Evolutionary conservation across 2,329 filamentous ascomycete species (phyloP).

Genomic region (Colletotrichum sp.): DNA sequence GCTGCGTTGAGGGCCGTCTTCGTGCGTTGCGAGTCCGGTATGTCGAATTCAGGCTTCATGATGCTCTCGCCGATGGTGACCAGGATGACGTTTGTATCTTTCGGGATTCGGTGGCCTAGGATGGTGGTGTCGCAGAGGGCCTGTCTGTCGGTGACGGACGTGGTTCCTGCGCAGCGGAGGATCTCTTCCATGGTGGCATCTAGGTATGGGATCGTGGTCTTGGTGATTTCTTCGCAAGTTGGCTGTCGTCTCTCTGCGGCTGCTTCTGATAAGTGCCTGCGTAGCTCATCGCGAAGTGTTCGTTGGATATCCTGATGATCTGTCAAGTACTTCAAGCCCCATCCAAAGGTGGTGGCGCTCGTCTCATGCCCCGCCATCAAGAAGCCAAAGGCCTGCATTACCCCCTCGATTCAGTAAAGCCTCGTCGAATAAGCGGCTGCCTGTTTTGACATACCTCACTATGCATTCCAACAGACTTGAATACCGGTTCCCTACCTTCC

Average conservation of each 20-base stretch:
- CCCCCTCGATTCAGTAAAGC: neutral
- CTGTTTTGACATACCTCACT: neutral
- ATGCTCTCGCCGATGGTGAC: neutral
- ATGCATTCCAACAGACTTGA: neutral
- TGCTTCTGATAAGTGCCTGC: slow-evolving; percentile 14
- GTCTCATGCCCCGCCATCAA: neutral
- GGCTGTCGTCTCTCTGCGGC: slow-evolving; percentile 24
- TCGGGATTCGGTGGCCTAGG: slow-evolving; percentile 28
- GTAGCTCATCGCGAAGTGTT: slow-evolving; percentile 24
- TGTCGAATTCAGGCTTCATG: neutral
- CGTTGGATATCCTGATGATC: slow-evolving; percentile 23
- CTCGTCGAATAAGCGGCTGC: neutral
- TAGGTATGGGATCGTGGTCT: slow-evolving; percentile 25
- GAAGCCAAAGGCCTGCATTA: neutral
- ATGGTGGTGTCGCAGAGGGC: slow-evolving; percentile 28
- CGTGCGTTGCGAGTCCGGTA: slow-evolving; percentile 22
- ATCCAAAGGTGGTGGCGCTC: neutral
- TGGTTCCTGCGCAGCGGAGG: slow-evolving; percentile 26
- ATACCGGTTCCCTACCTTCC: neutral
- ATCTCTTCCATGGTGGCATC: slow-evolving; percentile 33
- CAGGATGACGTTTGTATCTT: slow-evolving; percentile 24
- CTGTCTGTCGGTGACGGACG: slow-evolving; percentile 23
- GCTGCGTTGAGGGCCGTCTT: neutral
- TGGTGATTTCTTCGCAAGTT: slow-evolving; percentile 21
- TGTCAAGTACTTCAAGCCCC: slow-evolving; percentile 25